Evolutionary conservation across 2,329 filamentous ascomycete genomes (phyloP).

Genomic region (Chrysosporium keratinophilum): DNA sequence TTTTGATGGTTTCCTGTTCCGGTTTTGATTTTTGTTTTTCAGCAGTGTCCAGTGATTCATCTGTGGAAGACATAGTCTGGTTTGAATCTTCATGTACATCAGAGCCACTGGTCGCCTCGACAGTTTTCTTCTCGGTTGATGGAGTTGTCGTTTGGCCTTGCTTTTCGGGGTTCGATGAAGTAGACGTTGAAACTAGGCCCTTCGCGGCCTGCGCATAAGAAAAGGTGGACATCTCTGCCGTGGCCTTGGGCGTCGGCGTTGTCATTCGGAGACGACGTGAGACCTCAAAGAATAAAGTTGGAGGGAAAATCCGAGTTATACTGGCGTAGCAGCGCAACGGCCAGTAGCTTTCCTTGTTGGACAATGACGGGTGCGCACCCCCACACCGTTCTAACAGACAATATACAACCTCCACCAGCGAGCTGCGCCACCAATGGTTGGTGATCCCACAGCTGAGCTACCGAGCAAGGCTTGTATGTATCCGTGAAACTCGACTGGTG

Average conservation of each 20-base stretch:
- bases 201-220: slow-evolving; percentile 96
- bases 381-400: slow-evolving; percentile 4
- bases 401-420: slow-evolving; percentile 14
- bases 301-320: background rate
- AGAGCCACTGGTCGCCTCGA: slow-evolving; percentile 24
- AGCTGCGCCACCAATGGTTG: slow-evolving; percentile 15
- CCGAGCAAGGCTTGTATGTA: background rate
- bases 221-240: slow-evolving; percentile 50
- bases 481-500: background rate
- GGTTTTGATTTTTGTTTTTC: background rate
- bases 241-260: slow-evolving; percentile 28
- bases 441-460: background rate
- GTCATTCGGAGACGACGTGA: slow-evolving; percentile 30
- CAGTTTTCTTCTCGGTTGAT: slow-evolving; percentile 23
- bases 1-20: slow-evolving; percentile 18
- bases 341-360: slow-evolving; percentile 6
- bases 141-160: slow-evolving; percentile 24
- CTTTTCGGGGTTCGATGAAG: slow-evolving; percentile 31
- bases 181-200: slow-evolving; percentile 50
- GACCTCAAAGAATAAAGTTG: background rate
- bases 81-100: slow-evolving; percentile 24
- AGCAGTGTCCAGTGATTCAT: background rate
- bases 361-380: background rate
- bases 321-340: background rate
- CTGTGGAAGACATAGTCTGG: slow-evolving; percentile 9